Conservation (phyloP, 140 eudicot species). For the Senecio squalidus region DNA sequence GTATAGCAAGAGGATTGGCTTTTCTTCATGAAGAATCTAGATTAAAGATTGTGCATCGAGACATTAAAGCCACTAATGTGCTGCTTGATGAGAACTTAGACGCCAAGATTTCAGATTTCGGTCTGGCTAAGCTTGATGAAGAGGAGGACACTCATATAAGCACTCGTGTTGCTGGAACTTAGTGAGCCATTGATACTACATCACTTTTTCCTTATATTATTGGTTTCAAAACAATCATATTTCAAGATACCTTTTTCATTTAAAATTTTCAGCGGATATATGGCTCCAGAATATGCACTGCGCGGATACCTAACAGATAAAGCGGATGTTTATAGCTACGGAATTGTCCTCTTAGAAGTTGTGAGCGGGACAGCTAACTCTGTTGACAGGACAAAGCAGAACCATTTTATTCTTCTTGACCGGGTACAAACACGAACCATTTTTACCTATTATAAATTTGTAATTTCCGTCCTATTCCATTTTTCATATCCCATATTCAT, state of each 20-base stretch:
- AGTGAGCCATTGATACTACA: slow-evolving; percentile 47
- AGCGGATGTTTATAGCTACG: slow-evolving; percentile 87
- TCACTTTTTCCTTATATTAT: no score
- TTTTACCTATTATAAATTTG: neutral
- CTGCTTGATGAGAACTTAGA: slow-evolving; percentile 65
- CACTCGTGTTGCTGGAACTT: slow-evolving; percentile 85
- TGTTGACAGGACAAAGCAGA: slow-evolving; percentile 34
- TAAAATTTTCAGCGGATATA: slow-evolving; percentile 57
- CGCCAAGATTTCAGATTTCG: slow-evolving; percentile 78
- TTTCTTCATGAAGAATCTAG: slow-evolving; percentile 79
- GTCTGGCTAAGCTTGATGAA: slow-evolving; percentile 85
- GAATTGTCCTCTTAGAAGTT: slow-evolving; percentile 62
- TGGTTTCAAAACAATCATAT: no score
- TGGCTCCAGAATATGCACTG: slow-evolving; percentile 85
- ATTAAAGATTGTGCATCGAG: slow-evolving; percentile 64
- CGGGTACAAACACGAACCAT: slow-evolving; percentile 41
- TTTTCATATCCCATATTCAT: neutral
- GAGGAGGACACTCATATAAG: slow-evolving; percentile 73
- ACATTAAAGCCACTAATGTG: slow-evolving; percentile 71
- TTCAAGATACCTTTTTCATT: no score
- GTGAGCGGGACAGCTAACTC: slow-evolving; percentile 63
- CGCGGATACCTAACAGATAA: slow-evolving; percentile 77
- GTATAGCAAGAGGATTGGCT: slow-evolving; percentile 72
- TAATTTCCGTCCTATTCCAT: neutral
- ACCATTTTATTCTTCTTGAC: slow-evolving; percentile 59